A percentile compares a stretch with the other conserved stretches of the same genome.
These are phyloP conservation scores for Botrytis byssoidea DNA, from an alignment of 2,329 filamentous ascomycete genomes.

Conservation along the genomic window DNA sequence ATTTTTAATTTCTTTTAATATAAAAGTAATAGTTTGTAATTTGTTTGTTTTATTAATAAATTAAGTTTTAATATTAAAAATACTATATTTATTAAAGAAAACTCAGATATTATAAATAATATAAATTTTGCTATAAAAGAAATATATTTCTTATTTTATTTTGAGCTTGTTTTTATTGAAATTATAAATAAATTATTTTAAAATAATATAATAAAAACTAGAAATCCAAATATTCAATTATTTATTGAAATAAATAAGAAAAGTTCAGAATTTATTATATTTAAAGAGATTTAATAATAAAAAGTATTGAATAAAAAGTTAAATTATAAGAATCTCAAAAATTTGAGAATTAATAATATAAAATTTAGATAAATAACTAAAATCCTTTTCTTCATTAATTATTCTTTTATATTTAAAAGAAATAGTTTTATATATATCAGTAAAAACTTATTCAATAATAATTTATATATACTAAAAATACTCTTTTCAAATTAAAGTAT, in stretches of 20 bases:
- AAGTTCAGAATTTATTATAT: neutral
- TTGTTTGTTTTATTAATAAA: neutral
- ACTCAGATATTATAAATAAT: neutral
- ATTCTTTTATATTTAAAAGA: neutral
- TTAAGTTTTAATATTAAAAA: neutral
- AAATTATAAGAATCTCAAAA: neutral
- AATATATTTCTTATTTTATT: neutral
- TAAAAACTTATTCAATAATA: neutral
- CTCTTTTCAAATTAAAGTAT: neutral
- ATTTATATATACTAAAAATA: neutral
- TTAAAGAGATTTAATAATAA: neutral
- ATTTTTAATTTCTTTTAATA: neutral
- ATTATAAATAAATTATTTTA: fast-evolving
- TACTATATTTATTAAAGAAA: neutral
- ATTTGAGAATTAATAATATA: neutral
- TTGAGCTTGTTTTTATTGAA: neutral
- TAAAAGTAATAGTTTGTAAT: neutral
- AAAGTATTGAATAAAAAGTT: neutral
- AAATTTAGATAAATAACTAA: neutral
- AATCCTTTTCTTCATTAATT: neutral
- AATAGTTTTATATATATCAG: neutral
- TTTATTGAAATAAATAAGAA: neutral
- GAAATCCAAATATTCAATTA: neutral
- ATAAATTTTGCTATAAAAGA: neutral
- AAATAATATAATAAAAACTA: neutral